Conservation (phyloP, 2,329 filamentous ascomycete species). For the Chaetomiaceae sp. region DNA sequence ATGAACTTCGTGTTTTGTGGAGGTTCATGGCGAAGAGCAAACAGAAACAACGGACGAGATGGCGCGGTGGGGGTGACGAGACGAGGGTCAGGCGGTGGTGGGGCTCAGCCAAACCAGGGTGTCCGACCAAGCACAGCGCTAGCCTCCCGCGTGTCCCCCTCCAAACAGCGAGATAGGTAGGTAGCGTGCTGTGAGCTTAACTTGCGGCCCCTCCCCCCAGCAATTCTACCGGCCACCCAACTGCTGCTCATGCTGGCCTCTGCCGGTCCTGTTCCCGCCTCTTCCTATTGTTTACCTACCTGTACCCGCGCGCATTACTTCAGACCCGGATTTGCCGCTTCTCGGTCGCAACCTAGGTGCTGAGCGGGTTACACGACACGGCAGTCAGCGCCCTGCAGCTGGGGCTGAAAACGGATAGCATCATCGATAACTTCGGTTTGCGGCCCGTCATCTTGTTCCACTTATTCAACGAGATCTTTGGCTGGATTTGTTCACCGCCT, state of each 20-base stretch:
- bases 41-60: not conserved
- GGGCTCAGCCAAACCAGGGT: not conserved
- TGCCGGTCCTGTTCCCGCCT: not conserved
- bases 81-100: conserved; percentile 2
- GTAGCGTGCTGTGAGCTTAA: conserved; percentile 2
- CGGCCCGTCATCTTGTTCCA: conserved; percentile 1
- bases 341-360: not conserved
- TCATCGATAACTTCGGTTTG: conserved; percentile 6
- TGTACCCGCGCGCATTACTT: conserved; percentile 3
- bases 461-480: conserved; percentile 2
- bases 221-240: not conserved
- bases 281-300: not conserved
- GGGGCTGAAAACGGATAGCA: conserved; percentile 6
- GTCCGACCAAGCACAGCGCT: not conserved
- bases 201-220: not conserved
- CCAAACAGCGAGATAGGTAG: not conserved
- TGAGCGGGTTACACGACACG: conserved; percentile 8
- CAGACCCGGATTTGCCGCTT: not conserved
- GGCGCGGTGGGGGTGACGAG: not conserved
- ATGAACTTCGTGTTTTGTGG: no score
- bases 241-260: not conserved
- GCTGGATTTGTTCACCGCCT: conserved; percentile 10
- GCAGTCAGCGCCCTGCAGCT: conserved; percentile 9
- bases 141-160: conserved; percentile 11
- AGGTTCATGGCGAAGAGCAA: not conserved